Evolutionary conservation across 345 rosid species (phyloP), one percentile per base, ranked within the genome.

Genomic region (Clarkia xantiana): DNA sequence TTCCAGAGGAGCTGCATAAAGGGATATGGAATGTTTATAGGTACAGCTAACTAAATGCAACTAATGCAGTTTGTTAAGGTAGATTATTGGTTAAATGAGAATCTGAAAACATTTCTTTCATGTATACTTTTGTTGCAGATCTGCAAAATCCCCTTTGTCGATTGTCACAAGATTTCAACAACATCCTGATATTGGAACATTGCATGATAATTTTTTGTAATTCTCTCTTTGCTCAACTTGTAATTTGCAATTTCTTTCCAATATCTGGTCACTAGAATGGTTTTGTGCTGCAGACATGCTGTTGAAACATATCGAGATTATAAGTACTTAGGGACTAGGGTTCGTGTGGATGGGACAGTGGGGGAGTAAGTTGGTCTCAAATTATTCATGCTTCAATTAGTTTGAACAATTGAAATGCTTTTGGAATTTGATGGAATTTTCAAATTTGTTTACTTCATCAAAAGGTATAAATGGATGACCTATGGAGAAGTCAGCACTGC

Each of bases 391-490:
- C 36, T 54, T 36, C 20, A 2, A 2, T 5, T 9, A 54, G n/a
- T 14, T 54, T 39, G 15, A 49, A 42, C 34, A 52, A 36, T 17
- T 13, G 4, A 10, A 41, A 9, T 19, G 20, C 52, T 12, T 48
- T 7, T 29, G 36, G 7, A 29, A 25, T n/a, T 8, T 54, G 49
- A 40, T 61, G 25, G 34, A 23, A 42, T 34, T 44, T 51, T 47
- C 9, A 15, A 45, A 2, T 11, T 44, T 52, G 13, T 29, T 50
- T 39, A 58, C 38, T 17, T 22, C 13, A 51, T 58, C 48, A 68
- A n/a, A n/a, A 88, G 97, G 65, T 89, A 85, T 69, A 75, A 70
- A 18, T 85, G 97, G 97, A 82, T 74, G 86, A 85, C 97, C 6
- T 89, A 68, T 64, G 95, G 85, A 46, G 95, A 85, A 80, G 75